These are phyloP conservation scores for Ambrosiella xylebori DNA, from an alignment of 2,329 filamentous ascomycete species.

Conservation along the genomic window DNA sequence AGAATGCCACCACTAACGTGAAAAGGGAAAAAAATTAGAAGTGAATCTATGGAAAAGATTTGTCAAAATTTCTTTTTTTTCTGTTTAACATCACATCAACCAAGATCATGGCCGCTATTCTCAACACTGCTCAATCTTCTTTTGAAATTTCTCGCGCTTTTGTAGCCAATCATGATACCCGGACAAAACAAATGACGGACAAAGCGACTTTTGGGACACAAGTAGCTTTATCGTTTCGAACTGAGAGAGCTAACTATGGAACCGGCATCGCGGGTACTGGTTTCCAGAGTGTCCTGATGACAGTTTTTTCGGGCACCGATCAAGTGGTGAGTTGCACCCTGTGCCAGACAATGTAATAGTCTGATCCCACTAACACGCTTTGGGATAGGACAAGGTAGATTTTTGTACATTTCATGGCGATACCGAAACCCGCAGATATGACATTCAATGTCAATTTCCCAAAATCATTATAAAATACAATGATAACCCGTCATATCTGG, in stretches of 20 bases:
- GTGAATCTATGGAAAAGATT: not conserved
- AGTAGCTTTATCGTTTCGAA: slow-evolving; percentile 5
- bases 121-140: slow-evolving; percentile 1
- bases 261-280: slow-evolving; percentile 1
- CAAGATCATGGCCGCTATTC: slow-evolving; percentile 6
- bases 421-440: slow-evolving; percentile 7
- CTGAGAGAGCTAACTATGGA: not conserved
- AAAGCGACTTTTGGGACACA: slow-evolving; percentile 8
- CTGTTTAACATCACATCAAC: not conserved
- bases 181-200: slow-evolving; percentile 10
- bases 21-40: too few relatives aligned
- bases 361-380: not conserved
- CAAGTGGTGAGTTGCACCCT: slow-evolving; percentile 6
- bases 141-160: slow-evolving; percentile 10
- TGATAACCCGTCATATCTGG: slow-evolving; percentile 1
- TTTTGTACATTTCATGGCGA: slow-evolving; percentile 4
- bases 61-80: not conserved
- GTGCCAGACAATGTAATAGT: not conserved
- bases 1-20: too few relatives aligned
- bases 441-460: slow-evolving; percentile 10
- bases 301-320: slow-evolving; percentile 3
- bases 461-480: slow-evolving; percentile 11
- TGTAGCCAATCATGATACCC: slow-evolving; percentile 12
- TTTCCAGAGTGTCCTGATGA: slow-evolving; percentile 8
- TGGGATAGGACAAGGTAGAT: slow-evolving; percentile 8